Evolutionary conservation across 768 basidiomycete genomes (phyloP), one percentile per base, ranked within the genome.

Genomic region (Xerocomus potaroensis): DNA sequence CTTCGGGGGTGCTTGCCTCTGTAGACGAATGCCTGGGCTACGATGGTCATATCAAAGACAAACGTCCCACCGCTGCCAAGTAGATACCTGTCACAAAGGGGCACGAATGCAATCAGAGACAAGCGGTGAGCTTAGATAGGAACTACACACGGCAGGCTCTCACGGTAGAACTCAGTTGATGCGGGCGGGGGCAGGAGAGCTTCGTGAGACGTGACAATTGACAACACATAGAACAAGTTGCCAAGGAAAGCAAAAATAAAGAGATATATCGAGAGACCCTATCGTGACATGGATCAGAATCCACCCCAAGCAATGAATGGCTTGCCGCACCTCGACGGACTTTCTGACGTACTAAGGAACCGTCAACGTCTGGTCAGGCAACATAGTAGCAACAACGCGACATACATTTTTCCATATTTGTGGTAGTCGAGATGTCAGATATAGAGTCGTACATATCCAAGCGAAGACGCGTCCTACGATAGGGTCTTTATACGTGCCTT

Each of bases 321-420:
- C 10, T 22, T 23, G 23, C 35, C 15, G 41, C 63, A 84, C 85
- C 76, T 88, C 91, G 15, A 94, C 90, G 37, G 92, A 95, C 74
- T 93, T 91, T 45, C 93, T 78, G 45, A 77, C 81, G 60, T 78
- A 94, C 91, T 95, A 55, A 41, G 24, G 19, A 8, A 48, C 15
- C 18, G 7, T 51, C 22, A 40, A 43, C 50, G 1, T 42, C 24
- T 35, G 38, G 9, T 38, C 48, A 38, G 41, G 30, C 30, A 26
- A 46, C 14, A 8, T 30, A 36, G 35, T 18, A 41, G 18, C 19
- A 39, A 26, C 23, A 41, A 18, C 24, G 35, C 21, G 30, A 81
- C 91, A 64, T 65, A 96, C 94, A 60, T 97, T 97, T 68, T 94
- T 95, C 96, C 96, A 98, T 53, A 99, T 96, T 66, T 99, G 96